These are phyloP conservation scores for Pichia sp. DNA, from an alignment of 1,139 yeast species.

Conservation along the genomic window DNA sequence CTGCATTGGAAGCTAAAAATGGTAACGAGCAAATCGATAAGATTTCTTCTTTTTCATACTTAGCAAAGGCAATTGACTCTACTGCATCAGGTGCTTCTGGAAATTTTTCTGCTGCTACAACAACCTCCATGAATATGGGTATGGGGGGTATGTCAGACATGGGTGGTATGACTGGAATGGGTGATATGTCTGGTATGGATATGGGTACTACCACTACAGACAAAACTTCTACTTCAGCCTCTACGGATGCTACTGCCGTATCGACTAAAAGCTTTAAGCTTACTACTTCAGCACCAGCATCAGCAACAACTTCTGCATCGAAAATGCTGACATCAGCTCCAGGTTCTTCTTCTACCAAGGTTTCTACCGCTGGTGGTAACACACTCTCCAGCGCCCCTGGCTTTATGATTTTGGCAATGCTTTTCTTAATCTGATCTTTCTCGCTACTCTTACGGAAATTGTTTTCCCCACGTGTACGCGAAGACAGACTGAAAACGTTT, in stretches of 20 bases:
- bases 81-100: slow-evolving; percentile 2
- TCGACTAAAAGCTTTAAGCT: neutral
- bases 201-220: neutral
- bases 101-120: neutral
- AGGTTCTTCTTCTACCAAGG: neutral
- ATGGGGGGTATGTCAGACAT: slow-evolving; percentile 12
- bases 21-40: slow-evolving; percentile 12
- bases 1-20: slow-evolving; percentile 3
- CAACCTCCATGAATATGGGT: slow-evolving; percentile 3
- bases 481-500: neutral
- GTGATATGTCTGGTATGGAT: neutral
- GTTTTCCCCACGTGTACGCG: neutral
- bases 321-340: neutral
- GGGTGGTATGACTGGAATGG: slow-evolving; percentile 11
- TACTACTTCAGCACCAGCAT: neutral
- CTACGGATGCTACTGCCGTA: neutral
- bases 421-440: neutral
- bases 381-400: neutral
- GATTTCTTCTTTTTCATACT: slow-evolving; percentile 10
- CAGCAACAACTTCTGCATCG: neutral
- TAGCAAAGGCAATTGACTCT: slow-evolving; percentile 12
- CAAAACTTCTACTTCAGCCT: neutral
- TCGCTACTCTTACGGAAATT: neutral
- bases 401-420: neutral
- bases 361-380: slow-evolving; percentile 2